Evolutionary conservation across 805 yeast species (phyloP).

Genomic region (Candida silvicultrix): DNA sequence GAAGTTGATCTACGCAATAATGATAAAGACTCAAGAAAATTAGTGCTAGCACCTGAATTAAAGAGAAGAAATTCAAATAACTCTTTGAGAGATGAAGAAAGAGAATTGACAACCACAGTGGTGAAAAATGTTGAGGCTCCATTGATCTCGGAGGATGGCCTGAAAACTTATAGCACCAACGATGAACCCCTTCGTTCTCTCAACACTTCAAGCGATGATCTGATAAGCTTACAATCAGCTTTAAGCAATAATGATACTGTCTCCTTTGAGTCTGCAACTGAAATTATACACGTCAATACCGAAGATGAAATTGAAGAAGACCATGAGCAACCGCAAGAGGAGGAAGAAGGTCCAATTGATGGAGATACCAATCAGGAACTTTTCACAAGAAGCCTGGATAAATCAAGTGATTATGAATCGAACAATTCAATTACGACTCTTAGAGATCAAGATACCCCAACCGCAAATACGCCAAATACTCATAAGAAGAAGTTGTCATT

Average conservation of each 20-base stretch:
- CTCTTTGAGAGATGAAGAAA: conserved; percentile 21
- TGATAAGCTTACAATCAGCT: conserved; percentile 8
- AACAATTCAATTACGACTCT: conserved; percentile 17
- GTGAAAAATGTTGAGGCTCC: conserved; percentile 9
- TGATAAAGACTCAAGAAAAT: conserved; percentile 11
- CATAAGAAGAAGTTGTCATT: conserved; percentile 16
- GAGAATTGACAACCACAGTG: conserved; percentile 10
- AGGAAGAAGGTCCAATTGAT: not conserved
- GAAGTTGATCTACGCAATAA: conserved; percentile 28
- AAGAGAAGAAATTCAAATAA: conserved; percentile 20
- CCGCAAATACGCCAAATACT: conserved; percentile 4
- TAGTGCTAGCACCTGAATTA: conserved; percentile 21
- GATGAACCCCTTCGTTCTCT: not conserved
- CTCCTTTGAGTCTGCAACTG: conserved; percentile 19
- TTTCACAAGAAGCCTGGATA: not conserved
- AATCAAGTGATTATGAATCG: conserved; percentile 6
- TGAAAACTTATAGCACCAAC: conserved; percentile 9
- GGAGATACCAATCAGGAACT: not conserved
- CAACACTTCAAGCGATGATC: conserved; percentile 6
- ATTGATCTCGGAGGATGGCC: conserved; percentile 11
- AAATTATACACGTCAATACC: conserved; percentile 11
- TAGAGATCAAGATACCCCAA: not conserved
- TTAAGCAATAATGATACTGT: conserved; percentile 3
- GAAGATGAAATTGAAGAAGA: not conserved
- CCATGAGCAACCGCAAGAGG: not conserved